phyloP scores from a whole-genome alignment of 345 rosid species.

The Linum tenue region DNA sequence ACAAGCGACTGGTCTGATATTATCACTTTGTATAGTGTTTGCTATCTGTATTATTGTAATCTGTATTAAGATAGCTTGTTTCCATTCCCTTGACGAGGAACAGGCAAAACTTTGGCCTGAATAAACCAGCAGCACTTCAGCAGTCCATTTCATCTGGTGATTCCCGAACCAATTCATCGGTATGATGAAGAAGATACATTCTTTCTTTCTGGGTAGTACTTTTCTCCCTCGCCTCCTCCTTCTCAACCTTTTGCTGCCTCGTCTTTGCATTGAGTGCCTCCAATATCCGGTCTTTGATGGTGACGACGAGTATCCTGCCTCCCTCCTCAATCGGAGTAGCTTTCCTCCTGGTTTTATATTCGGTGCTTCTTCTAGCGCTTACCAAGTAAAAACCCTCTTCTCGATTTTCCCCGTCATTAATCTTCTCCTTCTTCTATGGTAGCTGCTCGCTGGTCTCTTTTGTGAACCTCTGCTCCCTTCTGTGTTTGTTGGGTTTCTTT shows the following conservation, averaged over 20 bases:
- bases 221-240: not conserved
- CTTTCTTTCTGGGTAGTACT: not conserved
- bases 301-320: not conserved
- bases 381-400: constrained; percentile 14
- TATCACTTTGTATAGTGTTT: no score
- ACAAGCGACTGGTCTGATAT: no score
- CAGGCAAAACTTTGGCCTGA: no score
- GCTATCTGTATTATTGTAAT: no score
- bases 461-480: not conserved
- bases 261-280: no score
- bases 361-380: constrained; percentile 19
- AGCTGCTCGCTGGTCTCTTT: not conserved
- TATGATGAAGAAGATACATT: not conserved
- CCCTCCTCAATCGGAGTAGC: constrained; percentile 13
- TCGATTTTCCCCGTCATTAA: no score
- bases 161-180: not conserved
- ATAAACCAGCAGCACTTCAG: no score
- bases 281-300: not conserved
- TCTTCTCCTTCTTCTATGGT: no score
- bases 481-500: not conserved
- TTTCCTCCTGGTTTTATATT: constrained; percentile 20
- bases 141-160: no score
- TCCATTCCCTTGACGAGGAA: no score
- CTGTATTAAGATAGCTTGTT: no score
- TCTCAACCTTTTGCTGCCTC: not conserved